Conservation (phyloP, 257 asterid genomes). For the Solanum sparsipilum region DNA sequence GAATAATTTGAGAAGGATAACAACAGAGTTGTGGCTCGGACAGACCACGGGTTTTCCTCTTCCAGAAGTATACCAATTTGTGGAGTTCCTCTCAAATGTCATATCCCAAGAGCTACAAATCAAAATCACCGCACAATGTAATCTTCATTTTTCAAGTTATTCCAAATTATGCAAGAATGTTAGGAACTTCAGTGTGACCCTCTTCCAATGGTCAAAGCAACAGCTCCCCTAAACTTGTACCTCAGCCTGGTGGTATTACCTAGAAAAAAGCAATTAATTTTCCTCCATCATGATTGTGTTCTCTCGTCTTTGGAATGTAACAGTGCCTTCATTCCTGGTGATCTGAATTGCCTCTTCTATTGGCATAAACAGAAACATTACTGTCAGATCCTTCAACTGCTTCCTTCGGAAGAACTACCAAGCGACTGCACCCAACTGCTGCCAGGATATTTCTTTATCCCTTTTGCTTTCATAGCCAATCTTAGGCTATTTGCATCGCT, state of each 20-base stretch:
- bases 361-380: neutral
- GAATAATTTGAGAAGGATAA: neutral
- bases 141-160: neutral
- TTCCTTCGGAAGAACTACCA: slow-evolving; percentile 5
- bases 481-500: slow-evolving; percentile 16
- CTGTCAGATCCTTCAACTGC: neutral
- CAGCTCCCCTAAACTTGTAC: neutral
- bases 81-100: neutral
- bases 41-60: neutral
- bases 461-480: slow-evolving; percentile 35
- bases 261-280: neutral
- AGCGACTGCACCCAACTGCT: no score
- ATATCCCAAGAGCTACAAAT: neutral
- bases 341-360: neutral
- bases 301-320: neutral
- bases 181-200: neutral
- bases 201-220: neutral
- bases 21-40: neutral
- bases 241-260: neutral
- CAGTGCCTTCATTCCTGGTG: neutral
- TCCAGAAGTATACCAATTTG: neutral
- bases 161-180: neutral
- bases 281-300: neutral
- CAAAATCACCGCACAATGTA: neutral
- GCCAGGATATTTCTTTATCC: slow-evolving; percentile 47